Evolutionary conservation across 805 yeast species (phyloP).

Genomic region (Candida loeiensis): DNA sequence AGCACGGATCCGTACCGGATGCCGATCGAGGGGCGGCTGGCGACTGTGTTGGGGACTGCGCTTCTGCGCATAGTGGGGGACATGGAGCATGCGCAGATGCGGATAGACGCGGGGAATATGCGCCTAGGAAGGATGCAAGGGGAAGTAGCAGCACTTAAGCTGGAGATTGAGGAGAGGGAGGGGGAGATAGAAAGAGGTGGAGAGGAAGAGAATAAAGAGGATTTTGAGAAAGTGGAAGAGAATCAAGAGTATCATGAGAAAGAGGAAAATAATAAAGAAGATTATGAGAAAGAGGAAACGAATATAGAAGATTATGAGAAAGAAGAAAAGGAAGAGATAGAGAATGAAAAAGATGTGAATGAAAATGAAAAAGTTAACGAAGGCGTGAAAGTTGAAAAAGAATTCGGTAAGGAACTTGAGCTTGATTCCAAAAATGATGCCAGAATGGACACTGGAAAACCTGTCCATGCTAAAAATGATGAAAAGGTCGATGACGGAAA

Average conservation of each 20-base stretch:
- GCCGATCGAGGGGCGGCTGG: slow-evolving; percentile 40
- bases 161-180: slow-evolving; percentile 10
- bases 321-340: background rate
- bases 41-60: slow-evolving; percentile 42
- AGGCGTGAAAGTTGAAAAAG: too few species aligned
- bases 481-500: background rate
- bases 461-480: too few species aligned
- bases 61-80: slow-evolving; percentile 45
- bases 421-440: too few species aligned
- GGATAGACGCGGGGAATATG: slow-evolving; percentile 34
- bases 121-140: slow-evolving; percentile 11
- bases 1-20: too few species aligned
- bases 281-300: background rate
- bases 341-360: slow-evolving; percentile 19
- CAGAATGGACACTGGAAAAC: too few species aligned
- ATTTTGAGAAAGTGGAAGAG: slow-evolving; percentile 15
- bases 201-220: background rate
- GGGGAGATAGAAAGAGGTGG: background rate
- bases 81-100: slow-evolving; percentile 36
- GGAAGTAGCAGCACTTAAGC: slow-evolving; percentile 23
- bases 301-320: background rate
- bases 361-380: too few species aligned
- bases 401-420: too few species aligned
- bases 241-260: background rate
- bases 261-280: background rate